These are phyloP conservation scores for Papiliotrema fonsecae DNA, from an alignment of 1,284 basidiomycete genomes.

Conservation along the genomic window DNA sequence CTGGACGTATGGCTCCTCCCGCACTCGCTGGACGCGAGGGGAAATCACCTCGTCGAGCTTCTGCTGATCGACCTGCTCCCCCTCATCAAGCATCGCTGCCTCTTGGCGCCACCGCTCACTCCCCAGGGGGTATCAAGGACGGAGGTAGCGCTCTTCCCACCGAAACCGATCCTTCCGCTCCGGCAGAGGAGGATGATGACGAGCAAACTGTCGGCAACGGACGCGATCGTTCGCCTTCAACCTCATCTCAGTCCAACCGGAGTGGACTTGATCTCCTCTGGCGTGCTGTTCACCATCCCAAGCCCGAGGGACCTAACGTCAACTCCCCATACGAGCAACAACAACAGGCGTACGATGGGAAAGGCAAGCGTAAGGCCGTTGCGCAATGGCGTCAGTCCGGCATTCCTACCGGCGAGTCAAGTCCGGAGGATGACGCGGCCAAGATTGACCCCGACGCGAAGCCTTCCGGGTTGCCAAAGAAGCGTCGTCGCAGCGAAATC, in stretches of 20 bases:
- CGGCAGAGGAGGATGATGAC: slow-evolving; percentile 39
- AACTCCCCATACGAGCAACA: slow-evolving; percentile 1
- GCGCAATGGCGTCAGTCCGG: slow-evolving; percentile 42
- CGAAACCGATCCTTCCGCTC: slow-evolving; percentile 13
- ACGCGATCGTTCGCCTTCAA: slow-evolving; percentile 32
- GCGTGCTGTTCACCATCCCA: slow-evolving; percentile 22
- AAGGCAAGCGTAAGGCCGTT: slow-evolving; percentile 41
- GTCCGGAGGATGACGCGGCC: not conserved
- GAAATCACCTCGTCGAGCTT: slow-evolving; percentile 18
- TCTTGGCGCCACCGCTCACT: slow-evolving; percentile 18
- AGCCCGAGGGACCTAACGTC: not conserved
- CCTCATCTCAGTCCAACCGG: slow-evolving; percentile 34
- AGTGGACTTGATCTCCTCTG: slow-evolving; percentile 38
- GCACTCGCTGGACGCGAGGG: not conserved
- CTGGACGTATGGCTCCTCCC: slow-evolving; percentile 3
- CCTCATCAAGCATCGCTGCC: slow-evolving; percentile 9
- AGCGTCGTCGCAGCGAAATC: slow-evolving; percentile 35
- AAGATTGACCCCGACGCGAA: not conserved
- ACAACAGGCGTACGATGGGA: slow-evolving; percentile 13
- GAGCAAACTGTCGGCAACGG: slow-evolving; percentile 36
- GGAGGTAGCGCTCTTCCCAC: slow-evolving; percentile 15
- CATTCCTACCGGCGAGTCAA: slow-evolving; percentile 34
- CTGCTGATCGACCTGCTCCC: slow-evolving; percentile 1
- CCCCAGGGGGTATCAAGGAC: slow-evolving; percentile 14
- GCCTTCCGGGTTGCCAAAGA: slow-evolving; percentile 21